Evolutionary conservation across 805 yeast species (phyloP).

Genomic region (Suhomyces tanzawaensis): DNA sequence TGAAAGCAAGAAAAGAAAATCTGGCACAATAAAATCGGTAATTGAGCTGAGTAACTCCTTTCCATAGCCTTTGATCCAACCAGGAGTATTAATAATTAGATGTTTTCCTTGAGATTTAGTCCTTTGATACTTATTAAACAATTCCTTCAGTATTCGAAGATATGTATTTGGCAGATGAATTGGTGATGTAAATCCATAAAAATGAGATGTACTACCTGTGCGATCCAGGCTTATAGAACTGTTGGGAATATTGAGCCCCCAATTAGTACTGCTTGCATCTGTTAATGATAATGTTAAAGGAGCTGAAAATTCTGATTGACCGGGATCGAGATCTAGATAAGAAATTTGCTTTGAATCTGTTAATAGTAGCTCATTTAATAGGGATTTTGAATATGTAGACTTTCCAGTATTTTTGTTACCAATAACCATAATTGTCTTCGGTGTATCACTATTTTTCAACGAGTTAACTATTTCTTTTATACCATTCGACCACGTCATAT

Average conservation of each 20-base stretch:
- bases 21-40: constrained; percentile 47
- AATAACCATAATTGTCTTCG: constrained; percentile 39
- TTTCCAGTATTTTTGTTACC: constrained; percentile 83
- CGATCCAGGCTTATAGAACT: constrained; percentile 9
- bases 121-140: constrained; percentile 35
- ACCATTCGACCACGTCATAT: constrained; percentile 10
- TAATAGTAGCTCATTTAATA: constrained; percentile 48
- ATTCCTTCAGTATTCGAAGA: constrained; percentile 36
- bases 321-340: constrained; percentile 81
- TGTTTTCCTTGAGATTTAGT: constrained; percentile 23
- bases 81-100: constrained; percentile 76
- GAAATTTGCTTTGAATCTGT: constrained; percentile 28
- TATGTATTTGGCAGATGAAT: constrained; percentile 63
- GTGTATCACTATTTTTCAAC: constrained; percentile 6
- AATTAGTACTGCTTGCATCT: constrained; percentile 22
- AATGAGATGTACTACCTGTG: constrained; percentile 24
- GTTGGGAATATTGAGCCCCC: constrained; percentile 28
- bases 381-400: constrained; percentile 60
- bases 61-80: constrained; percentile 91
- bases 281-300: constrained; percentile 70
- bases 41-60: constrained; percentile 56
- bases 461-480: constrained; percentile 3
- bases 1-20: constrained; percentile 52
- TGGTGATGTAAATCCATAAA: constrained; percentile 68
- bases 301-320: constrained; percentile 74